Evolutionary conservation across 192 early-diverging fungal species (phyloP).

Genomic region (Chytriomyces confervae): DNA sequence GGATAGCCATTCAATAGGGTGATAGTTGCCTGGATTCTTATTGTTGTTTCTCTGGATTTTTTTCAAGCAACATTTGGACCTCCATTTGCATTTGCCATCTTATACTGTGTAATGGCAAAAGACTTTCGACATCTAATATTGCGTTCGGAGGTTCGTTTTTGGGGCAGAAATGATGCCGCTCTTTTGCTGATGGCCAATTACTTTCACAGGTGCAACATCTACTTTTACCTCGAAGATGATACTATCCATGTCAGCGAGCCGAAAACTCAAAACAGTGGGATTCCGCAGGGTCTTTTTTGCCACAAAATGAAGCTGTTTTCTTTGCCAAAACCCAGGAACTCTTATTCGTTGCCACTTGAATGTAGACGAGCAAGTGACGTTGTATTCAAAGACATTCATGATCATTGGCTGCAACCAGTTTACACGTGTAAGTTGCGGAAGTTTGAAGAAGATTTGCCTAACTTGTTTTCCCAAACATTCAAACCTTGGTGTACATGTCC

Average conservation of each 20-base stretch:
- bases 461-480: background rate
- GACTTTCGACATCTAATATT: constrained; percentile 41
- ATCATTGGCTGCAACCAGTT: constrained; percentile 68
- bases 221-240: constrained; percentile 69
- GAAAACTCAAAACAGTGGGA: constrained; percentile 60
- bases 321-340: constrained; percentile 44
- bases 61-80: no score
- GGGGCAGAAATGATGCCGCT: background rate
- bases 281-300: constrained; percentile 58
- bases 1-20: no score
- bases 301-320: background rate
- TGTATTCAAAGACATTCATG: constrained; percentile 65
- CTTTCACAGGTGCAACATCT: constrained; percentile 58
- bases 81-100: no score
- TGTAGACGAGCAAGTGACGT: constrained; percentile 59
- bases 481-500: constrained; percentile 42
- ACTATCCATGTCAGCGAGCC: constrained; percentile 70
- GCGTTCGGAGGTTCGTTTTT: constrained; percentile 55
- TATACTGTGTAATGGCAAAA: no score
- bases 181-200: background rate
- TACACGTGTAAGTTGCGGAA: constrained; percentile 52
- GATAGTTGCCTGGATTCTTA: no score
- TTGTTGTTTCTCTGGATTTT: no score
- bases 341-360: constrained; percentile 66
- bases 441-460: background rate